Base-by-base conservation (phyloP, 495 filamentous ascomycete genomes). In the Aspergillus heteromorphus region DNA sequence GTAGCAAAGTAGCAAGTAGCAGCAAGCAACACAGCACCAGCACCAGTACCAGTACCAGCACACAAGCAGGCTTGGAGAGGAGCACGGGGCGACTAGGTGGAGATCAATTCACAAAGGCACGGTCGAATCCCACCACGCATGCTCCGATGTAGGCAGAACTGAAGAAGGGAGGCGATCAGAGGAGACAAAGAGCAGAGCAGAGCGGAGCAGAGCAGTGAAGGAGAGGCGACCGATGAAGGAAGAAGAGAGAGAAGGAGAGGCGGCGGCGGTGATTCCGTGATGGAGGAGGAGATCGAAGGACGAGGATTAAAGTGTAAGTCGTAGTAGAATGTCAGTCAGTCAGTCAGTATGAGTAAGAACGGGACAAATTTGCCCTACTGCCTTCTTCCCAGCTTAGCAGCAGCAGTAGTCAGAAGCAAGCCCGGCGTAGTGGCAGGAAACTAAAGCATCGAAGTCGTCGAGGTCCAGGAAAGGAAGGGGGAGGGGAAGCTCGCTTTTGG, bases 71-170 rank as follows among this genome's bases (percentile, higher is more conserved):
- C 21, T n/a, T n/a, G n/a, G 21, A 19, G 23, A 5, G 29, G 36
- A 45, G 27, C 10, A 14, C 16, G 21, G 38, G 45, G 30, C 18
- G 7, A 49, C 52, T 45, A 50, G 56, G 49, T 43, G 8, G 36
- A 42, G 30, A 48, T 51, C 52, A 54, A 59, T 55, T 55, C 52
- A 55, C 54, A 34, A 41, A 48, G 57, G 27, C 23, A 40, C 34
- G 13, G n/a, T 13, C 34, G 34, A 31, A 29, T 48, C 47, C 38
- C 34, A 48, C 38, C 34, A 57, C 27, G 55, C 55, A 57, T 57
- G 49, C 55, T 57, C 55, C 45, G 19, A 50, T n/a, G 7, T n/a
- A 34, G 11, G 10, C 11, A 13, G 3, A 38, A 4, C 10, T 5
- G n/a, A 38, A 38, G 34, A 14, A 14, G 11, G 21, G 21, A 4